These are phyloP conservation scores for Sicyos baderoa DNA, from an alignment of 306 rosid species.

Conservation along the genomic window DNA sequence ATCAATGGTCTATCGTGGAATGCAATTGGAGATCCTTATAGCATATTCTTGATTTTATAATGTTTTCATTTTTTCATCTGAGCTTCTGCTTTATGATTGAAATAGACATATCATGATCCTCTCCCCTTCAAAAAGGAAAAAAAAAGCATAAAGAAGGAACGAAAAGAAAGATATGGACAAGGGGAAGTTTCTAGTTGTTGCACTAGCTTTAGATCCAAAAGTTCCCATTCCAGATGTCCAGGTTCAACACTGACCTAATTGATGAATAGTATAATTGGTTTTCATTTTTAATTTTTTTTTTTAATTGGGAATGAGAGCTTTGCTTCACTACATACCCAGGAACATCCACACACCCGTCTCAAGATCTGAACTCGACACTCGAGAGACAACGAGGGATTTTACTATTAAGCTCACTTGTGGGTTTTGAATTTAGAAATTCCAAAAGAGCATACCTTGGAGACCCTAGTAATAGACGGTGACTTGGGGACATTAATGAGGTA, in stretches of 20 bases:
- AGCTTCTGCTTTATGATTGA: conserved; percentile 4
- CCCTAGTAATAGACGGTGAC: too few species aligned
- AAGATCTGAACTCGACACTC: too few species aligned
- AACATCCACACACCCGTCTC: too few species aligned
- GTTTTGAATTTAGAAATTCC: too few species aligned
- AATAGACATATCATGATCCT: conserved; percentile 1
- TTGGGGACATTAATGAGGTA: too few species aligned
- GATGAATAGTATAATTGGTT: not conserved
- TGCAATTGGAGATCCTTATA: conserved; percentile 10
- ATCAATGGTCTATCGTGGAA: conserved; percentile 1
- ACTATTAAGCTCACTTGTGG: too few species aligned
- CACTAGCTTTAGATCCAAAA: not conserved
- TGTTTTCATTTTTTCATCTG: too few species aligned
- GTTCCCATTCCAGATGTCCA: conserved; percentile 2
- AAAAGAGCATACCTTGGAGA: too few species aligned
- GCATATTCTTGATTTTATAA: not conserved
- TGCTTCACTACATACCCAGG: too few species aligned
- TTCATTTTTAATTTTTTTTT: not conserved
- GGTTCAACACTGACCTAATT: conserved; percentile 6
- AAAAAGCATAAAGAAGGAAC: not conserved
- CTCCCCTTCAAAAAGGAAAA: not conserved
- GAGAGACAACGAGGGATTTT: too few species aligned
- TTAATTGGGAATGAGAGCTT: too few species aligned
- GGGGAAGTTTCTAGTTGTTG: not conserved
- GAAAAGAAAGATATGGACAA: not conserved